Evolutionary conservation across 2,329 filamentous ascomycete species (phyloP), one percentile per base, ranked within the genome.

Genomic region (Aureobasidium sp.): DNA sequence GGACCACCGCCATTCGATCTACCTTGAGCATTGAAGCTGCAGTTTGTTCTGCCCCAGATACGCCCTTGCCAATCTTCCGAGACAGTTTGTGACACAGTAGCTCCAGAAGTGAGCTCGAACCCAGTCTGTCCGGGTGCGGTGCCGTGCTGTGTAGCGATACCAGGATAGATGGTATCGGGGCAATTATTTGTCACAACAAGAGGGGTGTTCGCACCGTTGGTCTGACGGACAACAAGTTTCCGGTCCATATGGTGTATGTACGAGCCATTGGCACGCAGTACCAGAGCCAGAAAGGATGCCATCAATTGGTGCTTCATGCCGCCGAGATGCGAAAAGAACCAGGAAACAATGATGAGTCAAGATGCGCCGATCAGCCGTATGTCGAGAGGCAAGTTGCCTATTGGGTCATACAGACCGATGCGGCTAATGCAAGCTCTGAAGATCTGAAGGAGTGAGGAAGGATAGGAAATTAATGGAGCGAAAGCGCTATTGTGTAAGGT

Each of bases 31-130:
- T 86, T 84, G 72, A 91, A 90, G 42, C 83, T 89, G 75, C 90
- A 95, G 70, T 94, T 94, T 21, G 90, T 93, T 59, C 90, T 81
- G 13, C 86, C 90, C 90, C 90, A 94, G 32, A 94, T 79, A 59
- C 90, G 83, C 10, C 90, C 90, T 70, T 89, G 86, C 90, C 90
- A 95, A 66, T 90, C 84, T 54, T 82, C 77, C 11, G 85, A 83
- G 29, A 94, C 88, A 59, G 80, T 84, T 63, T 91, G 76, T 45
- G 81, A 81, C 64, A 74, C 82, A 59, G 80, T 84, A 37, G 80
- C 76, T 48, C 86, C 84, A 3, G 83, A 72, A 1, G 74, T 69
- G 39, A 93, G 80, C 68, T 85, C 80, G 70, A 93, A 94, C 25
- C 89, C 90, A 25, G 83, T 84, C 11, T 78, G 79, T 3, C 80